Percentiles rank a stretch among this genome's conserved stretches.
These are phyloP conservation scores for Malassezia furfur DNA, from an alignment of 1,284 basidiomycete species.

Conservation along the genomic window DNA sequence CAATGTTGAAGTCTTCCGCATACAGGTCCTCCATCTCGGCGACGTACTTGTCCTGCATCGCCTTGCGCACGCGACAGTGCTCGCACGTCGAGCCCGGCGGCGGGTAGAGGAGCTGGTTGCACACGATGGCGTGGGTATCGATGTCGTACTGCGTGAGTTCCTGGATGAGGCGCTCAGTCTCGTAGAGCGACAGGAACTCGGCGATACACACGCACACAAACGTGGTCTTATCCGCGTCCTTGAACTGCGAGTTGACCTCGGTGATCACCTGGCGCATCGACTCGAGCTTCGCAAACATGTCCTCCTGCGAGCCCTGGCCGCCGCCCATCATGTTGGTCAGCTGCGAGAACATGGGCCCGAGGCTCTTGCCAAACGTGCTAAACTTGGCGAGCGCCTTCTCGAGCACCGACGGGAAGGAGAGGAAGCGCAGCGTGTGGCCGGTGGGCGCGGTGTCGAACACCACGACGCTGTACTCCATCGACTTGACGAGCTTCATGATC, in stretches of 20 bases:
- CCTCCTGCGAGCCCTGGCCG: conserved; percentile 53
- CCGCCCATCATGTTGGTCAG: conserved; percentile 65
- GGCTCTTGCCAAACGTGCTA: conserved; percentile 75
- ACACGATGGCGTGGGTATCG: conserved; percentile 96
- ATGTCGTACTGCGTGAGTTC: conserved; percentile 93
- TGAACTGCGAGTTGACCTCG: conserved; percentile 98
- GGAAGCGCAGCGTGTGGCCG: conserved; percentile 92
- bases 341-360: conserved; percentile 94
- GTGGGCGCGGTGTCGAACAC: conserved; percentile 99
- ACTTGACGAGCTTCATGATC: conserved; percentile 99
- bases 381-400: conserved; percentile 96
- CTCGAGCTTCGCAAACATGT: conserved; percentile 97
- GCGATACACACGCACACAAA: conserved; percentile 98
- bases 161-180: conserved; percentile 93
- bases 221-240: conserved; percentile 90
- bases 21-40: conserved; percentile 45
- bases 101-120: conserved; percentile 92
- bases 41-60: conserved; percentile 72
- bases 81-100: conserved; percentile 83
- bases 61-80: conserved; percentile 83
- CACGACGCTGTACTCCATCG: conserved; percentile 99
- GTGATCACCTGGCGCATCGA: conserved; percentile 94
- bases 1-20: conserved; percentile 44
- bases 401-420: conserved; percentile 92
- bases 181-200: conserved; percentile 93